A percentile compares a stretch with the other conserved stretches of the same genome.
These are phyloP conservation scores for Alternaria arborescens DNA, from an alignment of 2,329 filamentous ascomycete genomes.

Conservation along the genomic window DNA sequence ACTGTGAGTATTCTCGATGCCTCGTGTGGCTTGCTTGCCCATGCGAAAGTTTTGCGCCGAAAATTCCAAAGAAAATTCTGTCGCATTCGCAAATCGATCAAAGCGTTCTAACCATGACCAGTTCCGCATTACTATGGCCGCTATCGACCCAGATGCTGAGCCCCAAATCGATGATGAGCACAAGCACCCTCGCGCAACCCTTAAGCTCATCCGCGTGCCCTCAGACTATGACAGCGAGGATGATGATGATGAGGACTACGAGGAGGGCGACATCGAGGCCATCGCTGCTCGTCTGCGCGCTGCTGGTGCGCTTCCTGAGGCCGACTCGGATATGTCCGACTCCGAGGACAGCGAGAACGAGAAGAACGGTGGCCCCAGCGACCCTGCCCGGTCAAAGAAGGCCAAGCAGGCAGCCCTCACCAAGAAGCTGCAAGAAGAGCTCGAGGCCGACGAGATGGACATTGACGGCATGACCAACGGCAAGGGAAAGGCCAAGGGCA, in stretches of 20 bases:
- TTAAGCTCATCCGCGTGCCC: constrained; percentile 86
- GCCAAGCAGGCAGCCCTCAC: constrained; percentile 79
- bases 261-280: constrained; percentile 55
- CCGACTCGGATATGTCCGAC: constrained; percentile 49
- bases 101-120: constrained; percentile 52
- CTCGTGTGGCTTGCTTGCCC: neutral
- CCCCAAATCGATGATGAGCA: constrained; percentile 52
- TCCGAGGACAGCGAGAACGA: constrained; percentile 73
- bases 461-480: constrained; percentile 67
- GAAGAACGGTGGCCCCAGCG: constrained; percentile 87
- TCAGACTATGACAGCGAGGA: constrained; percentile 66
- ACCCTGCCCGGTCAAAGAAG: constrained; percentile 89
- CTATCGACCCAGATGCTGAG: constrained; percentile 86
- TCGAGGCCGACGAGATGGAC: constrained; percentile 77
- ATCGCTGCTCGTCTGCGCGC: constrained; percentile 49
- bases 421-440: constrained; percentile 76
- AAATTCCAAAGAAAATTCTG: neutral
- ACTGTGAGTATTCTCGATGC: constrained; percentile 69
- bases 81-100: constrained; percentile 11
- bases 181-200: constrained; percentile 76
- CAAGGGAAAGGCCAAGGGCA: constrained; percentile 60
- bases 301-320: constrained; percentile 46
- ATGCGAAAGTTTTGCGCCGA: neutral
- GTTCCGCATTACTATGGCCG: constrained; percentile 99
- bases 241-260: constrained; percentile 62